Conservation (phyloP, 1,284 basidiomycete species). For the Cryptococcus maquisensis region DNA sequence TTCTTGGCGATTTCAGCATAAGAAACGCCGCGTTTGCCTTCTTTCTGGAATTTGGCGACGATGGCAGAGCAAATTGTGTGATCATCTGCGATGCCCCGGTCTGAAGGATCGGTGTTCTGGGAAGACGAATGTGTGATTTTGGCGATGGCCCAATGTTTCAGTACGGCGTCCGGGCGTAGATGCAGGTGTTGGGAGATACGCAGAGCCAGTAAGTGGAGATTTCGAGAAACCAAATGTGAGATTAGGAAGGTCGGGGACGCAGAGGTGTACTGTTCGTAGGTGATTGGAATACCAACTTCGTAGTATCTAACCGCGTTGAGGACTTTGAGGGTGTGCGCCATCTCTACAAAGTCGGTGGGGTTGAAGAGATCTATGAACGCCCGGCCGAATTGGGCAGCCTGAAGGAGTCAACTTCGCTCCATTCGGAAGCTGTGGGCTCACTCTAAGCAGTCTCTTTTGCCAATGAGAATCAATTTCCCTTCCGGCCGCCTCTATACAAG, state of each 20-base stretch:
- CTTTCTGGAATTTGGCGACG: constrained; percentile 76
- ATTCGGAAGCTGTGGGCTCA: constrained; percentile 47
- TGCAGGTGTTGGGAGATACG: constrained; percentile 82
- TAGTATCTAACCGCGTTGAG: constrained; percentile 87
- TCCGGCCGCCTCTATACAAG: constrained; percentile 89
- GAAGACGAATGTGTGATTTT: constrained; percentile 68
- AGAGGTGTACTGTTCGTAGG: constrained; percentile 81
- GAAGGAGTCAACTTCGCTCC: background rate
- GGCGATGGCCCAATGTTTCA: constrained; percentile 93
- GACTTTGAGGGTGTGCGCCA: constrained; percentile 90
- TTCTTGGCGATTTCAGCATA: constrained; percentile 92
- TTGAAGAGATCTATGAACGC: constrained; percentile 90
- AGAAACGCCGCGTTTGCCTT: constrained; percentile 58
- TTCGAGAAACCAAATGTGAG: constrained; percentile 75
- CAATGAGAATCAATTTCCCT: constrained; percentile 84
- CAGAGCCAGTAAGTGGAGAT: constrained; percentile 85
- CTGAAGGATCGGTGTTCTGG: constrained; percentile 58
- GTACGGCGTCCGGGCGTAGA: constrained; percentile 76
- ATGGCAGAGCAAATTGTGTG: constrained; percentile 75
- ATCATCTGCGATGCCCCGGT: constrained; percentile 56
- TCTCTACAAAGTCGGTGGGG: constrained; percentile 80
- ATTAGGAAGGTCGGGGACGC: constrained; percentile 74
- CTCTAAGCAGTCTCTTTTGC: constrained; percentile 81
- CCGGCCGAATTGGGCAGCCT: constrained; percentile 94
- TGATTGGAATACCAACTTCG: constrained; percentile 89